These are phyloP conservation scores for Coniosporium tulheliwenetii DNA, from an alignment of 2,329 filamentous ascomycete genomes.

Conservation along the genomic window DNA sequence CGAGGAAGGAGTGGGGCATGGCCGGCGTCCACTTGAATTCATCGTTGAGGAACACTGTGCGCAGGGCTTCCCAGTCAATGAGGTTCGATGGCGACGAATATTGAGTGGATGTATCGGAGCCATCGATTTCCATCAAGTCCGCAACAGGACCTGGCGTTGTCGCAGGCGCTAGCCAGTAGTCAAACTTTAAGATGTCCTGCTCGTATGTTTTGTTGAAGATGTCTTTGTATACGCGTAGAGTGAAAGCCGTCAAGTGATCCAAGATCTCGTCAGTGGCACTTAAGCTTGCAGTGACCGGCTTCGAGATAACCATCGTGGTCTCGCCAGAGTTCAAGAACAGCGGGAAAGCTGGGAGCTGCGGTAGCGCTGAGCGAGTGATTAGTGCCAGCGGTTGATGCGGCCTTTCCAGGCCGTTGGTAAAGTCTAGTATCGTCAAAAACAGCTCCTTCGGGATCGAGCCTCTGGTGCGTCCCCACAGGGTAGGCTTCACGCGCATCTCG, in stretches of 20 bases:
- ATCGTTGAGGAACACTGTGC: constrained; percentile 19
- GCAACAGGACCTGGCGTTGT: constrained; percentile 3
- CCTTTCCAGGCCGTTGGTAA: constrained; percentile 44
- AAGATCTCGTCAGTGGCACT: constrained; percentile 28
- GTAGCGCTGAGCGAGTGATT: constrained; percentile 51
- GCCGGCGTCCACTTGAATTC: constrained; percentile 29
- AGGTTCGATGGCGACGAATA: constrained; percentile 6
- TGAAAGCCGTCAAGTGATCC: constrained; percentile 51
- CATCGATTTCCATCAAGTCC: not conserved
- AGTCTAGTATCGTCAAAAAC: constrained; percentile 44
- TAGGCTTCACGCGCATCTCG: constrained; percentile 63
- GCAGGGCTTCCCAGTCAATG: constrained; percentile 49
- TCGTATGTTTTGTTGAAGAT: constrained; percentile 82
- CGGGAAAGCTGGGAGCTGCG: constrained; percentile 49
- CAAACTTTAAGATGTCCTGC: constrained; percentile 44
- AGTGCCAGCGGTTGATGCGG: constrained; percentile 51
- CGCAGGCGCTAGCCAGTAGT: constrained; percentile 69
- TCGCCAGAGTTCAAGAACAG: constrained; percentile 55
- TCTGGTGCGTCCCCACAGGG: constrained; percentile 45
- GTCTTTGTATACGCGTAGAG: constrained; percentile 61
- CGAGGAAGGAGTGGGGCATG: constrained; percentile 22
- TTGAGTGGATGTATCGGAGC: not conserved
- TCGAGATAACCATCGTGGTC: constrained; percentile 39
- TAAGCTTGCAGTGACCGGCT: constrained; percentile 19
- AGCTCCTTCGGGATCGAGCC: constrained; percentile 35